Percentiles rank a stretch among this genome's conserved stretches.
phyloP scores from a whole-genome alignment of 2,329 filamentous ascomycete genomes.

The Phaeosphaeria sp. region DNA sequence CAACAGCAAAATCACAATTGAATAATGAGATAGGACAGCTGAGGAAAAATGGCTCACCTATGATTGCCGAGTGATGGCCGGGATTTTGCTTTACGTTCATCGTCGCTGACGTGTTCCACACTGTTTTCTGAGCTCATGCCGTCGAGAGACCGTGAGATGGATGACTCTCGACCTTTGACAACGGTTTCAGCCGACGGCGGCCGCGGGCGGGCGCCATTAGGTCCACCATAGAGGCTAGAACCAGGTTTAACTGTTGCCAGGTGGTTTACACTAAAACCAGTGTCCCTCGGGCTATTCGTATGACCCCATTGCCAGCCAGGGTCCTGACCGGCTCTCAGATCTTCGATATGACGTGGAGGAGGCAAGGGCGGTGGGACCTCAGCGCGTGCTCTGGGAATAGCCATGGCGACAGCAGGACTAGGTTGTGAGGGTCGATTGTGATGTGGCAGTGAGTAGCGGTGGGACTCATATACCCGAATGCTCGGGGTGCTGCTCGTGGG shows the following conservation, averaged over 20 bases:
- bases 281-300: conserved; percentile 59
- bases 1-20: not conserved
- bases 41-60: conserved; percentile 44
- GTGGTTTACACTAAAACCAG: conserved; percentile 54
- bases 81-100: conserved; percentile 41
- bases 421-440: conserved; percentile 46
- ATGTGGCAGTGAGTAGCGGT: conserved; percentile 42
- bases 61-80: conserved; percentile 50
- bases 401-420: conserved; percentile 59
- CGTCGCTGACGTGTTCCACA: conserved; percentile 40
- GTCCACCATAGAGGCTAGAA: conserved; percentile 53
- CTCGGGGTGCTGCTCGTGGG: conserved; percentile 47
- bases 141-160: conserved; percentile 45
- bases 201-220: conserved; percentile 26
- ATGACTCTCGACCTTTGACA: conserved; percentile 48
- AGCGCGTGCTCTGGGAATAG: conserved; percentile 65
- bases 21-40: not conserved
- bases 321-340: conserved; percentile 65
- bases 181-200: conserved; percentile 37
- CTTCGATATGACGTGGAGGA: conserved; percentile 65
- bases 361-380: conserved; percentile 69
- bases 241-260: conserved; percentile 55
- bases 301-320: conserved; percentile 70
- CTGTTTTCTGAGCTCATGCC: conserved; percentile 45
- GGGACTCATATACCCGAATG: conserved; percentile 52